Percentiles rank a stretch among this genome's conserved stretches.
Conservation (phyloP, 2,329 filamentous ascomycete genomes). For the Colletotrichum trifolii region DNA sequence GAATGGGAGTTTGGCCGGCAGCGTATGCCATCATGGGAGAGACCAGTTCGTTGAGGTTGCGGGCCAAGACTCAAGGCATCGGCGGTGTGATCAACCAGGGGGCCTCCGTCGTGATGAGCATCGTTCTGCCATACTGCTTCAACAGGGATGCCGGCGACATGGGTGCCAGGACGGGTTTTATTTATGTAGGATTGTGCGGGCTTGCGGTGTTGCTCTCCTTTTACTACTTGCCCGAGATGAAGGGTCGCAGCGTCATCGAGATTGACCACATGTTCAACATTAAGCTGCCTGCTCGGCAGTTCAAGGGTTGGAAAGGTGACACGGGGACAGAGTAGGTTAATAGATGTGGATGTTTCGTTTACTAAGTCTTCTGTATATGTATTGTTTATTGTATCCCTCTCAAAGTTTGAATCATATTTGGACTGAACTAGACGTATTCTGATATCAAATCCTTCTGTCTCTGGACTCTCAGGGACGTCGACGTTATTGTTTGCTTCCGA, state of each 20-base stretch:
- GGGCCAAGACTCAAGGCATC: conserved; percentile 56
- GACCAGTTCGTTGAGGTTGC: conserved; percentile 53
- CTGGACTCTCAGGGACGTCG: too few species aligned
- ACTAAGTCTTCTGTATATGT: neutral
- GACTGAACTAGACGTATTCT: neutral
- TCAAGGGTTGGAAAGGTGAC: conserved; percentile 50
- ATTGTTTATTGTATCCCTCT: neutral
- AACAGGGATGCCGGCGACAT: conserved; percentile 51
- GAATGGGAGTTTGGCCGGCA: conserved; percentile 54
- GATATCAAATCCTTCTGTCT: too few species aligned
- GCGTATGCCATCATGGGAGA: conserved; percentile 55
- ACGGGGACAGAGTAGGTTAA: neutral
- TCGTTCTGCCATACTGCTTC: conserved; percentile 62
- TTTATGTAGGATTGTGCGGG: conserved; percentile 49
- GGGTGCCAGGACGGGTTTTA: conserved; percentile 52
- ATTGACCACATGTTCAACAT: conserved; percentile 70
- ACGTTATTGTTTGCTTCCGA: too few species aligned
- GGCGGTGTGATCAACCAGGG: conserved; percentile 53
- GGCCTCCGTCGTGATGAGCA: conserved; percentile 49
- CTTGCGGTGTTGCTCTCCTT: conserved; percentile 51
- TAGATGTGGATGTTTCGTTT: neutral
- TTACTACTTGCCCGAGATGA: conserved; percentile 63
- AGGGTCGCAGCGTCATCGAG: conserved; percentile 51
- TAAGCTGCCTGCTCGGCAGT: conserved; percentile 62
- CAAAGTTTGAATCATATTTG: neutral